Percentiles rank a stretch among this genome's conserved stretches.
These are phyloP conservation scores for Solanum clarkiae DNA, from an alignment of 257 asterid species.

Conservation along the genomic window DNA sequence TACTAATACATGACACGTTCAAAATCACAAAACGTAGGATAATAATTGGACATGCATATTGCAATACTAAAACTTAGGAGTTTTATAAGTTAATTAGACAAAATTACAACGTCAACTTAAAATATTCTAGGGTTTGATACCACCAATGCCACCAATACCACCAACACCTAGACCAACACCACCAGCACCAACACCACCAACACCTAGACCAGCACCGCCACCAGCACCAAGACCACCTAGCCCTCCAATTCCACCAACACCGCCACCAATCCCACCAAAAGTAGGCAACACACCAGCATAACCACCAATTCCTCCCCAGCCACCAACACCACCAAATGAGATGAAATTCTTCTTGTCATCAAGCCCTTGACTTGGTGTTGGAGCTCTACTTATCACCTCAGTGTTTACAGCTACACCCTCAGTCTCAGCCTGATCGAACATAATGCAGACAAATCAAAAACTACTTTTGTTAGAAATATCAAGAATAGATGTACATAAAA, in stretches of 20 bases:
- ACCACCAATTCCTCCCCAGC: constrained; percentile 33
- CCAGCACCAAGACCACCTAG: constrained; percentile 22
- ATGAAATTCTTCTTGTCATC: constrained; percentile 53
- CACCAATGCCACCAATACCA: constrained; percentile 13
- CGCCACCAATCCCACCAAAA: constrained; percentile 21
- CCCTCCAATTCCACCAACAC: constrained; percentile 32
- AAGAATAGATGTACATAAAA: neutral
- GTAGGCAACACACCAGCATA: constrained; percentile 17
- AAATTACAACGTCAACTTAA: neutral
- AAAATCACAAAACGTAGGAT: neutral
- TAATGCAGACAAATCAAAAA: neutral
- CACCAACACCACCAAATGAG: constrained; percentile 48
- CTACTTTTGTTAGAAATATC: neutral
- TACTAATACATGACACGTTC: neutral
- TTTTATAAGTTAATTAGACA: neutral
- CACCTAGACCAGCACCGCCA: constrained; percentile 8
- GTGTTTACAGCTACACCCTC: constrained; percentile 9
- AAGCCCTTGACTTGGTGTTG: constrained; percentile 13
- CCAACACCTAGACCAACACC: constrained; percentile 16
- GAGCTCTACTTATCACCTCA: constrained; percentile 5
- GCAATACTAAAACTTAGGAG: neutral
- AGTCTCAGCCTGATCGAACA: neutral
- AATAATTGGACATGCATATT: neutral
- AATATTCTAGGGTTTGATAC: constrained; percentile 5
- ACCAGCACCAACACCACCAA: constrained; percentile 16